phyloP scores from a whole-genome alignment of 139 green algal species.

The Chlorella sp. region DNA sequence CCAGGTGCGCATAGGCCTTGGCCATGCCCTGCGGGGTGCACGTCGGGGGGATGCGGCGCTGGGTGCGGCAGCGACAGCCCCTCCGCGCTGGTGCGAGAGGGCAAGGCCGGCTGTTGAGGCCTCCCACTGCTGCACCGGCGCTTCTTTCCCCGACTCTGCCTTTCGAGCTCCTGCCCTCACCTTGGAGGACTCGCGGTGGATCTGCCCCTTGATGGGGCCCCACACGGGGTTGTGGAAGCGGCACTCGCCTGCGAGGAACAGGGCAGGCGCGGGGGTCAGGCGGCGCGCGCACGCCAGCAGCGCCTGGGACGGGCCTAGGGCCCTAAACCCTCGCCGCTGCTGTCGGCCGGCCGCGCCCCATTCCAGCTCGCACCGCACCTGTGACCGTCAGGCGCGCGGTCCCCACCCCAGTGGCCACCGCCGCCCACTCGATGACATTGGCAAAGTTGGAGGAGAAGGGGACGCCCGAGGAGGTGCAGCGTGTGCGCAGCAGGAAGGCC shows the following conservation, averaged over 20 bases:
- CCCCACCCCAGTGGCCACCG: not conserved
- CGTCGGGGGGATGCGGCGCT: not conserved
- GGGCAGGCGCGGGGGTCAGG: not conserved
- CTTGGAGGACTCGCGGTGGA: slow-evolving; percentile 34
- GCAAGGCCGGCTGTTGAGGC: not conserved
- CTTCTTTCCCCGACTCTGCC: not conserved
- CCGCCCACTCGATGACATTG: slow-evolving; percentile 42
- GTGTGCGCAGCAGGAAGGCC: slow-evolving; percentile 14
- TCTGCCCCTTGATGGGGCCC: slow-evolving; percentile 37
- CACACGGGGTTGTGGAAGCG: slow-evolving; percentile 36
- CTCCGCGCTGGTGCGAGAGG: not conserved
- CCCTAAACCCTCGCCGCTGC: not conserved
- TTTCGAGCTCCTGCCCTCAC: not conserved
- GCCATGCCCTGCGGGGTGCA: slow-evolving; percentile 26
- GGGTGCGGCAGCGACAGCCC: not conserved
- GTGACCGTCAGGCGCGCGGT: slow-evolving; percentile 3
- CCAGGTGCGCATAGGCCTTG: slow-evolving; percentile 25
- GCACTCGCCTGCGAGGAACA: slow-evolving; percentile 27
- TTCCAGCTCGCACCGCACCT: not conserved
- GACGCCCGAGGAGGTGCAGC: slow-evolving; percentile 27
- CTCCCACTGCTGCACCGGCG: not conserved
- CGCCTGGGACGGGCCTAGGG: not conserved
- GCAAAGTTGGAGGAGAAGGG: slow-evolving; percentile 38
- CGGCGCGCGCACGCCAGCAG: not conserved
- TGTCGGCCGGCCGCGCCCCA: not conserved